Evolutionary conservation across 2,329 filamentous ascomycete species (phyloP).

Genomic region (Phyllosticta paracitricarpa): DNA sequence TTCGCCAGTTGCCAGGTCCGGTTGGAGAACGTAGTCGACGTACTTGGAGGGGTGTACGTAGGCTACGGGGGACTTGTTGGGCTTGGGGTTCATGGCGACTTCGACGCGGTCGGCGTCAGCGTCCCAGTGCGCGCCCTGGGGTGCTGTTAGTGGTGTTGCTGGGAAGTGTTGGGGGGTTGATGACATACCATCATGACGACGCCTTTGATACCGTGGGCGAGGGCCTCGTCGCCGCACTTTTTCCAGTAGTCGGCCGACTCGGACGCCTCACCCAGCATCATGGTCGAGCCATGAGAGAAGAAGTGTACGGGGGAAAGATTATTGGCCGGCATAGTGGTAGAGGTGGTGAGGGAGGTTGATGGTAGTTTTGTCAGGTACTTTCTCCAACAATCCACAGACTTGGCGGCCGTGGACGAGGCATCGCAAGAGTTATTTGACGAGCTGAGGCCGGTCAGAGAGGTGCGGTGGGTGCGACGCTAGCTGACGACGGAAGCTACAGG

Average conservation of each 20-base stretch:
- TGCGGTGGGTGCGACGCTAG: not conserved
- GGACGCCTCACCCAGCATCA: conserved; percentile 60
- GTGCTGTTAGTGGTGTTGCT: not conserved
- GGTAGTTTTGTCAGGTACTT: not conserved
- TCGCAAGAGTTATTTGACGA: not conserved
- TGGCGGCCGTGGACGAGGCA: not conserved
- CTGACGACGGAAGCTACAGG: not conserved
- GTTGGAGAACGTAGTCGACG: conserved; percentile 48
- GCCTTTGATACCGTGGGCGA: conserved; percentile 49
- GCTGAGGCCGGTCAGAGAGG: not conserved
- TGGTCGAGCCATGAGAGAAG: conserved; percentile 62
- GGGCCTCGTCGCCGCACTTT: conserved; percentile 52
- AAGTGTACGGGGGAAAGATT: conserved; percentile 50
- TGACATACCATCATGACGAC: conserved; percentile 52
- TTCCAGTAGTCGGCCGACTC: conserved; percentile 56
- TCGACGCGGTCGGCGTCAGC: conserved; percentile 44
- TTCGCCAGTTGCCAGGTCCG: conserved; percentile 46
- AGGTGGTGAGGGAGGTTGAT: not conserved
- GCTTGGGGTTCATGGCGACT: conserved; percentile 50
- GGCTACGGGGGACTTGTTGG: conserved; percentile 53
- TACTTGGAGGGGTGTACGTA: conserved; percentile 60
- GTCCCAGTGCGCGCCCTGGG: conserved; percentile 57
- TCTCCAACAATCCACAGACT: not conserved
- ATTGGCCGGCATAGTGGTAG: not conserved
- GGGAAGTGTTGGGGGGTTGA: not conserved